These are phyloP conservation scores for Strigomonas culicis DNA, from an alignment of 208 protist genomes.

Conservation along the genomic window DNA sequence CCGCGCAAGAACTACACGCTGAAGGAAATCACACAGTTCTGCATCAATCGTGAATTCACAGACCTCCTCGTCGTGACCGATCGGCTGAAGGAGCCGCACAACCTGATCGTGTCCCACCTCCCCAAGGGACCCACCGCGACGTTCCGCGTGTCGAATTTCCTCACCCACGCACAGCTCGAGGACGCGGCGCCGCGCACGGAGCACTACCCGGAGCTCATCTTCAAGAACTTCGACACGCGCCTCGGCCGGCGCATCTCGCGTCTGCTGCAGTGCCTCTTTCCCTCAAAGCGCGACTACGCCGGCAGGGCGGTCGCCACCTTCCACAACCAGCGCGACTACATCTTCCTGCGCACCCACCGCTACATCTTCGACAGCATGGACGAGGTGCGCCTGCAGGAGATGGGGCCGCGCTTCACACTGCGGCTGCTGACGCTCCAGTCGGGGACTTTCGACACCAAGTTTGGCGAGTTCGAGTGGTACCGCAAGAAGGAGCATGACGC, in stretches of 20 bases:
- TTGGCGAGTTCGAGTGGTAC: slow-evolving; percentile 94
- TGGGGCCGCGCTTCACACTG: slow-evolving; percentile 92
- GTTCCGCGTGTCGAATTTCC: slow-evolving; percentile 87
- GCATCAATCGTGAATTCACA: slow-evolving; percentile 86
- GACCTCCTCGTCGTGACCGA: slow-evolving; percentile 89
- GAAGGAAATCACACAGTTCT: slow-evolving; percentile 91
- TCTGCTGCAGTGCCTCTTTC: slow-evolving; percentile 89
- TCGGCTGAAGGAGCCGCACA: slow-evolving; percentile 81
- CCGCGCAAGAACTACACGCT: slow-evolving; percentile 88
- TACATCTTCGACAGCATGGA: slow-evolving; percentile 92
- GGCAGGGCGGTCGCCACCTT: slow-evolving; percentile 91
- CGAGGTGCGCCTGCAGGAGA: slow-evolving; percentile 89
- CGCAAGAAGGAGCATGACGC: slow-evolving; percentile 90
- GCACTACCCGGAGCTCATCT: slow-evolving; percentile 93
- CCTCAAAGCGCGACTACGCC: slow-evolving; percentile 80
- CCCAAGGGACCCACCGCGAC: slow-evolving; percentile 87
- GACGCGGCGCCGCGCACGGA: slow-evolving; percentile 81
- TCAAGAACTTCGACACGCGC: slow-evolving; percentile 93
- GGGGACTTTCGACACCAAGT: slow-evolving; percentile 90
- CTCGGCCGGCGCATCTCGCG: slow-evolving; percentile 85
- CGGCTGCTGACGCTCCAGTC: slow-evolving; percentile 87
- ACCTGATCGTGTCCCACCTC: slow-evolving; percentile 87
- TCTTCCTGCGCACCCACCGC: slow-evolving; percentile 91
- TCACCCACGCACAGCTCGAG: slow-evolving; percentile 75
- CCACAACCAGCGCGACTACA: slow-evolving; percentile 94